A percentile compares a stretch with the other conserved stretches of the same genome.
phyloP scores from a whole-genome alignment of 2,329 filamentous ascomycete species.

The Pseudogymnoascus sp. region DNA sequence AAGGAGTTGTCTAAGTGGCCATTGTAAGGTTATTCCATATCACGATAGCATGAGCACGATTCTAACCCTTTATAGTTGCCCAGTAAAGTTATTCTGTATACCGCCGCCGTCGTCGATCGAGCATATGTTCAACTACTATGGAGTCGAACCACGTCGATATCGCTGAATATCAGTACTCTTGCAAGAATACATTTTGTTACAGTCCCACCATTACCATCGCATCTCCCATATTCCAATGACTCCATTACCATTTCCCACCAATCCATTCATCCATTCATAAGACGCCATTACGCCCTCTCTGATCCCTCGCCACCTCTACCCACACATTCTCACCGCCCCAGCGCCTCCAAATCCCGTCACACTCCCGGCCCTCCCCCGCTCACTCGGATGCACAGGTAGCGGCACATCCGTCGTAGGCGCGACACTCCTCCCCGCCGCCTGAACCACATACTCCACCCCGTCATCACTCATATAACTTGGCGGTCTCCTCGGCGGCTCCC shows the following conservation, averaged over 20 bases:
- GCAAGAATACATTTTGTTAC: not conserved
- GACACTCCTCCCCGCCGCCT: slow-evolving; percentile 53
- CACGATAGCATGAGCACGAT: not conserved
- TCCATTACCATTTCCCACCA: not conserved
- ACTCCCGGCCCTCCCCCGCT: slow-evolving; percentile 28
- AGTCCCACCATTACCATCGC: not conserved
- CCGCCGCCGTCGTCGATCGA: not conserved
- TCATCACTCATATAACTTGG: slow-evolving; percentile 72
- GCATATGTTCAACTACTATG: not conserved
- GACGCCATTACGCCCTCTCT: not conserved
- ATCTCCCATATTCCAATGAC: not conserved
- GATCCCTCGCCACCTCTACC: not conserved
- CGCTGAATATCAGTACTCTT: not conserved
- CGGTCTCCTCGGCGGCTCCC: slow-evolving; percentile 39
- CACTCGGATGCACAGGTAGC: slow-evolving; percentile 41
- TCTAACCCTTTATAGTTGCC: not conserved
- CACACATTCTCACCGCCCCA: slow-evolving; percentile 21
- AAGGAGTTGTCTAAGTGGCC: not conserved
- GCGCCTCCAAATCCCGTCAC: slow-evolving; percentile 19
- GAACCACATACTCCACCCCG: slow-evolving; percentile 62
- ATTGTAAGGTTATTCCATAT: not conserved
- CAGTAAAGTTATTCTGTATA: not conserved
- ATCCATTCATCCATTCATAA: not conserved
- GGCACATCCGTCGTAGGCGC: slow-evolving; percentile 39
- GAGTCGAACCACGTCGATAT: not conserved